Evolutionary conservation across 768 basidiomycete genomes (phyloP).

Genomic region (Panellus pusillus): DNA sequence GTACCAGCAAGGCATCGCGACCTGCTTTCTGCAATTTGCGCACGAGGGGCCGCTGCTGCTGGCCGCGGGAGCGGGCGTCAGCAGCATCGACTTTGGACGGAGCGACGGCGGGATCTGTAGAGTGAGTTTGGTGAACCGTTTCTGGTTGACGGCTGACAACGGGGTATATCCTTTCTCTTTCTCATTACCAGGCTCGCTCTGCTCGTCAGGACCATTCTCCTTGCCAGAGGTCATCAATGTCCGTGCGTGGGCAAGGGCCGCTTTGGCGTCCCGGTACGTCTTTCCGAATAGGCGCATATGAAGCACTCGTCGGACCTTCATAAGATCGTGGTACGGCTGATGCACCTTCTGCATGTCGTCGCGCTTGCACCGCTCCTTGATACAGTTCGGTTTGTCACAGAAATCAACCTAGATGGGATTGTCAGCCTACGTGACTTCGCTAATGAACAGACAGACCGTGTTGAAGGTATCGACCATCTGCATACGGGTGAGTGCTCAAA

Average conservation of each 20-base stretch:
- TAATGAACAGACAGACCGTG: neutral
- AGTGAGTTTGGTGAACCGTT: neutral
- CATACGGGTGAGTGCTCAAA: neutral
- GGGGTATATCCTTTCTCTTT: constrained; percentile 7
- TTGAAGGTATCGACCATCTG: constrained; percentile 14
- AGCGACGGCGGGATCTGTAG: neutral
- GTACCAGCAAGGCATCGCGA: constrained; percentile 31
- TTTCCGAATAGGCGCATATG: constrained; percentile 18
- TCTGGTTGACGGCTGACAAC: neutral
- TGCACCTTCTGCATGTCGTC: constrained; percentile 24
- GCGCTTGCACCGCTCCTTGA: constrained; percentile 15
- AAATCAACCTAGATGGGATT: constrained; percentile 23
- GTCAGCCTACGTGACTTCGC: no score
- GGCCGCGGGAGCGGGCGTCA: neutral
- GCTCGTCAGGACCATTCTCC: neutral
- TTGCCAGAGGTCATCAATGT: constrained; percentile 4
- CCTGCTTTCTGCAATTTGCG: constrained; percentile 18
- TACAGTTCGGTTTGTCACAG: constrained; percentile 27
- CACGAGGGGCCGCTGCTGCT: constrained; percentile 19
- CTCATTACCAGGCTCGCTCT: constrained; percentile 1
- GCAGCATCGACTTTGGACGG: no score
- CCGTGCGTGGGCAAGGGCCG: constrained; percentile 20
- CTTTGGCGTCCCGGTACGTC: constrained; percentile 22
- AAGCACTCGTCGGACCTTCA: constrained; percentile 27
- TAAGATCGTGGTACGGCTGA: constrained; percentile 29